Percentiles rank a stretch among this genome's conserved stretches.
phyloP scores from a whole-genome alignment of 768 basidiomycete species.

The Lentinula aciculospora region DNA sequence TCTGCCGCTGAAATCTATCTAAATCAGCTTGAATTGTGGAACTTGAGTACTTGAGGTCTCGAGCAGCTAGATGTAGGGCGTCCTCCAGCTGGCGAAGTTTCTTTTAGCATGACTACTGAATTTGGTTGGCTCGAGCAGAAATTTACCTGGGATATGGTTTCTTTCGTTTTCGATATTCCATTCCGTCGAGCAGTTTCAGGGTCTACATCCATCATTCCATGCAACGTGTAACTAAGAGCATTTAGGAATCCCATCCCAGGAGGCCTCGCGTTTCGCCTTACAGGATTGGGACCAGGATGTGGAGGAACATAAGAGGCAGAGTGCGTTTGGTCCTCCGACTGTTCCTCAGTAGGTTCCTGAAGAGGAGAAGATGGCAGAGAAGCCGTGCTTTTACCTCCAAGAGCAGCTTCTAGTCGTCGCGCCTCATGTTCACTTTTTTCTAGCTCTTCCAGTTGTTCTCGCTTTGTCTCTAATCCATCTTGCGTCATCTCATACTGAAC shows the following conservation, averaged over 20 bases:
- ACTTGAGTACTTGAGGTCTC: constrained; percentile 94
- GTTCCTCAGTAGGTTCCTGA: constrained; percentile 22
- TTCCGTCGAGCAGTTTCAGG: constrained; percentile 93
- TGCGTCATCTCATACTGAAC: constrained; percentile 98
- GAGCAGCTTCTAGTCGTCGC: constrained; percentile 80
- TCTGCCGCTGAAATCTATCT: constrained; percentile 97
- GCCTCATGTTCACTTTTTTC: constrained; percentile 94
- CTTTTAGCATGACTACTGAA: constrained; percentile 3
- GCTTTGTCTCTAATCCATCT: constrained; percentile 79
- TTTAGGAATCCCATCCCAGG: constrained; percentile 85
- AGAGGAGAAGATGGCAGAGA: constrained; percentile 17
- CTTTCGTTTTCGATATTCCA: constrained; percentile 89
- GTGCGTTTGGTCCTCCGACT: constrained; percentile 20
- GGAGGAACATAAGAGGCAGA: constrained; percentile 55
- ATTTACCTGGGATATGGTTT: constrained; percentile 88
- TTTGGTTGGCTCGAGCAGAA: not conserved
- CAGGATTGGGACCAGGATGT: constrained; percentile 74
- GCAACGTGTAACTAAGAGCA: constrained; percentile 90
- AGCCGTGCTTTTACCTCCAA: constrained; percentile 47
- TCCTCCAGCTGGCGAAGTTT: constrained; percentile 77
- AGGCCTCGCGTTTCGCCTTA: constrained; percentile 46
- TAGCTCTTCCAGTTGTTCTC: constrained; percentile 79
- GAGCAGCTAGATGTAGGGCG: constrained; percentile 85
- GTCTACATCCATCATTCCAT: constrained; percentile 99
- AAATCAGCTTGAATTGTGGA: constrained; percentile 96